phyloP scores from a whole-genome alignment of 2,329 filamentous ascomycete genomes.

The Spiromastix sp. region DNA sequence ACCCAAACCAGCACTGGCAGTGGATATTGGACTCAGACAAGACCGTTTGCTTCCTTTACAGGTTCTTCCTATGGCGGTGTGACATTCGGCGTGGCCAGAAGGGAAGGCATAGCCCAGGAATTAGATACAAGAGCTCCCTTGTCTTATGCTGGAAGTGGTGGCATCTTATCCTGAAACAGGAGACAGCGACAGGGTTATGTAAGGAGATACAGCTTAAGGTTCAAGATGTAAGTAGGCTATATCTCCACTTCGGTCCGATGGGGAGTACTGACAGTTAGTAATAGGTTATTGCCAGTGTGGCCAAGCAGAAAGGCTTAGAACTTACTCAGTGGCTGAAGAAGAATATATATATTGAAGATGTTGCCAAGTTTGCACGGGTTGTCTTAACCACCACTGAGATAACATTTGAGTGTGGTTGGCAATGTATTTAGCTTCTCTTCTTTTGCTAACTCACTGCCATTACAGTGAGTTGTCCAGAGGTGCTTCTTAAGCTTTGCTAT shows the following conservation, averaged over 20 bases:
- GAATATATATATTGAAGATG: constrained; percentile 22
- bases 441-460: constrained; percentile 20
- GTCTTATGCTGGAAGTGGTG: constrained; percentile 15
- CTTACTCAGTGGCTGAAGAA: constrained; percentile 14
- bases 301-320: constrained; percentile 13
- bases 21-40: constrained; percentile 19
- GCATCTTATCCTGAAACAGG: constrained; percentile 14
- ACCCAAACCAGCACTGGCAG: constrained; percentile 12
- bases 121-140: constrained; percentile 12
- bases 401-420: constrained; percentile 19
- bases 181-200: constrained; percentile 7
- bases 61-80: constrained; percentile 14
- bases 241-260: too few relatives aligned
- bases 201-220: constrained; percentile 10
- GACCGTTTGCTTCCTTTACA: constrained; percentile 18
- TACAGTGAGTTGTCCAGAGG: constrained; percentile 6
- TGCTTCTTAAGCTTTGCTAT: background rate
- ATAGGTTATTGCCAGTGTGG: background rate
- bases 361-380: constrained; percentile 18
- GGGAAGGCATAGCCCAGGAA: constrained; percentile 7
- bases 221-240: constrained; percentile 5
- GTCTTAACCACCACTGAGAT: constrained; percentile 20
- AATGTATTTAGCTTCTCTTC: constrained; percentile 14
- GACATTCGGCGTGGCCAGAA: constrained; percentile 12
- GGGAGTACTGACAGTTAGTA: background rate